These are phyloP conservation scores for Fomitopsis palustris DNA, from an alignment of 1,284 basidiomycete species.

Conservation along the genomic window DNA sequence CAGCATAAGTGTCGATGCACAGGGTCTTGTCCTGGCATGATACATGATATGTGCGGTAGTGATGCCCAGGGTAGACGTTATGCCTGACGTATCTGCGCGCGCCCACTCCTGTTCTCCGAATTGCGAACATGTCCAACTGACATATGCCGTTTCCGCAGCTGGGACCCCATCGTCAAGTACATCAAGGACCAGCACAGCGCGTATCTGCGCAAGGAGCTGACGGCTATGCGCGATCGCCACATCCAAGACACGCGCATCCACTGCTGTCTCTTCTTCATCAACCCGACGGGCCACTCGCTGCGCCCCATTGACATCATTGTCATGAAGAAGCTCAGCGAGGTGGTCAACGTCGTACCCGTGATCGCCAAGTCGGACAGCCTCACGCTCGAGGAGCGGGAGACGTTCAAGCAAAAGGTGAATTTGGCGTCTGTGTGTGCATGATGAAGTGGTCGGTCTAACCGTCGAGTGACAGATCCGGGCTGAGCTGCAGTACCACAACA, in stretches of 20 bases:
- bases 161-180: conserved; percentile 99
- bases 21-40: too few species aligned
- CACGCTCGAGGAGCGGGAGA: conserved; percentile 89
- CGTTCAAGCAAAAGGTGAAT: conserved; percentile 86
- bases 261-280: conserved; percentile 98
- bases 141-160: conserved; percentile 46
- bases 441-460: not conserved
- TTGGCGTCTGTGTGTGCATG: not conserved
- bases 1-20: too few species aligned
- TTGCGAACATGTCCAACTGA: not conserved
- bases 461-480: conserved; percentile 70
- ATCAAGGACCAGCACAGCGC: conserved; percentile 99
- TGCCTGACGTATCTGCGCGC: too few species aligned
- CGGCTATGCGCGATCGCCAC: conserved; percentile 97
- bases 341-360: conserved; percentile 98
- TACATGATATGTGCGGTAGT: too few species aligned
- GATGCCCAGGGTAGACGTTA: too few species aligned
- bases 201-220: conserved; percentile 98
- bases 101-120: not conserved
- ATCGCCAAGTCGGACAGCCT: conserved; percentile 98
- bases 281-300: conserved; percentile 91
- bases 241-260: conserved; percentile 99
- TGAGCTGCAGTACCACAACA: conserved; percentile 91
- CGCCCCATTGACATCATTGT: conserved; percentile 96
- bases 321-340: conserved; percentile 98